phyloP scores from a whole-genome alignment of 2,329 filamentous ascomycete genomes.

The Fusarium nisikadoi region DNA sequence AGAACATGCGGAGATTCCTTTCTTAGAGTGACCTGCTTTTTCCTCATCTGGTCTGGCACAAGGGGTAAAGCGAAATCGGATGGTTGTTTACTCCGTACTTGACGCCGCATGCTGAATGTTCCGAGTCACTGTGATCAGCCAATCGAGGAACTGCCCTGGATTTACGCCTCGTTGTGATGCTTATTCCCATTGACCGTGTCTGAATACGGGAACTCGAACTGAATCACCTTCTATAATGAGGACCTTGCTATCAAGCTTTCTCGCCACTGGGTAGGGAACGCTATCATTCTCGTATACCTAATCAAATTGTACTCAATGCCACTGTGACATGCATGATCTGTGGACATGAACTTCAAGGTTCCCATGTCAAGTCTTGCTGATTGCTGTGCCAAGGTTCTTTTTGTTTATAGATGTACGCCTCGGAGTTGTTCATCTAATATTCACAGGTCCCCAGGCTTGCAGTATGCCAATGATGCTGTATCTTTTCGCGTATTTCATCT shows the following conservation, averaged over 20 bases:
- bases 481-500: background rate
- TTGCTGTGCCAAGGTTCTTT: background rate
- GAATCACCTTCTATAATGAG: slow-evolving; percentile 6
- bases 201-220: background rate
- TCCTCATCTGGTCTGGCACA: background rate
- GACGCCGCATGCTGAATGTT: slow-evolving; percentile 8
- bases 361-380: background rate
- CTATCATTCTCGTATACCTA: background rate
- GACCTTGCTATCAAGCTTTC: background rate
- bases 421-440: background rate
- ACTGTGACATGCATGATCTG: background rate
- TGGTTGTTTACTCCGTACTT: background rate
- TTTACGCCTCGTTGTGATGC: background rate
- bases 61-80: background rate
- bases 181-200: slow-evolving; percentile 6
- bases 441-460: background rate
- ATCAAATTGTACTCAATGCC: background rate
- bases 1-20: background rate
- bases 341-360: background rate
- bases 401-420: background rate
- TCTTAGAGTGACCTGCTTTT: background rate
- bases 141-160: background rate
- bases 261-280: background rate
- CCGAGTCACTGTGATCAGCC: background rate
- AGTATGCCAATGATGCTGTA: background rate